These are phyloP conservation scores for Lasiosphaeriaceae sp. DNA, from an alignment of 495 filamentous ascomycete genomes.

Conservation along the genomic window DNA sequence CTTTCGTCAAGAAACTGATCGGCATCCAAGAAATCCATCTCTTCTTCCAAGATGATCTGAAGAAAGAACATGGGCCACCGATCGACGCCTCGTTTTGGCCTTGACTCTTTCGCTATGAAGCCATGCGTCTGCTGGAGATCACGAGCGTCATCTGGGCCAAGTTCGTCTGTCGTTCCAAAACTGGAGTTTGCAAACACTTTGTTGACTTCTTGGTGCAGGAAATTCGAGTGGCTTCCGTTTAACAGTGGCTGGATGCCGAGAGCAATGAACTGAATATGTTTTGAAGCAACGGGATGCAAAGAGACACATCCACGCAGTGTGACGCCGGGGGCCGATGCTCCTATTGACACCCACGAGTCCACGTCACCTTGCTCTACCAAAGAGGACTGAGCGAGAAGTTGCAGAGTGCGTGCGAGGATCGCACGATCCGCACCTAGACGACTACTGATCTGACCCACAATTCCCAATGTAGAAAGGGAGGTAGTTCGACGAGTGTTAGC, in stretches of 20 bases:
- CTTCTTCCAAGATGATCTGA: slow-evolving; percentile 51
- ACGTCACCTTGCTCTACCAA: slow-evolving; percentile 50
- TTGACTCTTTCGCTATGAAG: slow-evolving; percentile 55
- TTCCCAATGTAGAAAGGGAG: slow-evolving; percentile 12
- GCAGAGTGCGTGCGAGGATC: slow-evolving; percentile 10
- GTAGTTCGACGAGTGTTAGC: slow-evolving; percentile 11
- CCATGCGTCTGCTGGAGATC: slow-evolving; percentile 33
- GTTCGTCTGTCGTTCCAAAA: slow-evolving; percentile 64
- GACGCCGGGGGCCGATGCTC: slow-evolving; percentile 57
- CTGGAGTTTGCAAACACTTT: slow-evolving; percentile 68
- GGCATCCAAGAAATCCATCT: slow-evolving; percentile 4
- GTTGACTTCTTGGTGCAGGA: slow-evolving; percentile 79
- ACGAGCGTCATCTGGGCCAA: slow-evolving; percentile 20
- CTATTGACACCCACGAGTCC: slow-evolving; percentile 62
- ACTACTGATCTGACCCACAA: background rate
- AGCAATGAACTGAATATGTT: slow-evolving; percentile 73
- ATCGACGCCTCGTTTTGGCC: slow-evolving; percentile 63
- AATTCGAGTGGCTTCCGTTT: slow-evolving; percentile 51
- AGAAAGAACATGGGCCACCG: slow-evolving; percentile 91
- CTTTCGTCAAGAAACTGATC: slow-evolving; percentile 38
- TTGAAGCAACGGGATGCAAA: slow-evolving; percentile 63
- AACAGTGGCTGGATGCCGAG: slow-evolving; percentile 61
- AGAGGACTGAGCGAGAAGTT: slow-evolving; percentile 61
- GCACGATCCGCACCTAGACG: background rate
- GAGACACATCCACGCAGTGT: slow-evolving; percentile 67